A percentile compares a stretch with the other conserved stretches of the same genome.
Conservation (phyloP, 331 rosid species). For the Arachis monticola region DNA sequence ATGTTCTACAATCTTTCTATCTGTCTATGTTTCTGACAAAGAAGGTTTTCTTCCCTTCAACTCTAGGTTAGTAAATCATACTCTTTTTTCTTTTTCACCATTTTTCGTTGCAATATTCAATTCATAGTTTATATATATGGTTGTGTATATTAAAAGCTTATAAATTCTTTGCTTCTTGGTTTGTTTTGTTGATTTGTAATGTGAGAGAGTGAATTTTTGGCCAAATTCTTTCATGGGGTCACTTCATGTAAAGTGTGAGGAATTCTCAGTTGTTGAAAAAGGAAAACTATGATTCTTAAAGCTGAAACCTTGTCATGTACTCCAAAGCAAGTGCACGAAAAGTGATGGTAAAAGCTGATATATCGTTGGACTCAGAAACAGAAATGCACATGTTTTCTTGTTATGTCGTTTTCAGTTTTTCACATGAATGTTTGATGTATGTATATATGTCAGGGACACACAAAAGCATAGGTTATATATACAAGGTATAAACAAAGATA, state of each 20-base stretch:
- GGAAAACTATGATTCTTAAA: slow-evolving; percentile 18
- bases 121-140: slow-evolving; percentile 41
- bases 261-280: slow-evolving; percentile 17
- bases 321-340: slow-evolving; percentile 16
- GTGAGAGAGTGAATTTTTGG: slow-evolving; percentile 27
- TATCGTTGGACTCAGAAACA: not conserved
- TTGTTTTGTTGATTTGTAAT: slow-evolving; percentile 43
- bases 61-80: slow-evolving; percentile 43
- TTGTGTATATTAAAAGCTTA: slow-evolving; percentile 36
- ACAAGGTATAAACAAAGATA: not conserved
- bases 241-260: not conserved
- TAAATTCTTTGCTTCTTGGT: slow-evolving; percentile 21
- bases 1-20: slow-evolving; percentile 36
- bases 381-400: not conserved
- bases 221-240: slow-evolving; percentile 30
- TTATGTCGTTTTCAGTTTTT: slow-evolving; percentile 9
- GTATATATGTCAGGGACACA: not conserved
- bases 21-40: slow-evolving; percentile 41
- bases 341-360: slow-evolving; percentile 13
- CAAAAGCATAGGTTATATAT: not conserved
- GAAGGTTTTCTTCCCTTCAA: slow-evolving; percentile 49
- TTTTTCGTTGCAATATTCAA: slow-evolving; percentile 33
- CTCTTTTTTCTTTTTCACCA: slow-evolving; percentile 48
- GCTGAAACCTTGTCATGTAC: slow-evolving; percentile 1
- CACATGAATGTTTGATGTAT: not conserved